phyloP scores from a whole-genome alignment of 305 asterid genomes.

The Solanum hybrid region DNA sequence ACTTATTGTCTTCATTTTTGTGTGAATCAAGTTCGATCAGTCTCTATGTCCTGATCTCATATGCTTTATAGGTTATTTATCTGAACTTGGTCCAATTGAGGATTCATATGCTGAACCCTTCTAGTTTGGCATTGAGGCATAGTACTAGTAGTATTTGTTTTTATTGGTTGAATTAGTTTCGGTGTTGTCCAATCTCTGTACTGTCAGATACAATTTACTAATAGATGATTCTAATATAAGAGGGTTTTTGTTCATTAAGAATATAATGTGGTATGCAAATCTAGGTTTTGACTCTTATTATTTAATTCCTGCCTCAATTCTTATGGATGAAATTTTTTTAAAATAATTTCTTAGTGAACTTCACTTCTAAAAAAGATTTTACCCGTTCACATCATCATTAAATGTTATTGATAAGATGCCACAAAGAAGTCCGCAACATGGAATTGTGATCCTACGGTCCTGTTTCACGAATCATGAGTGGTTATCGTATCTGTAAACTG shows the following conservation, averaged over 20 bases:
- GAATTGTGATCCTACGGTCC: background rate
- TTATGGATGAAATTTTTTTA: background rate
- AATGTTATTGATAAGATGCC: background rate
- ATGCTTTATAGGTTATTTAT: background rate
- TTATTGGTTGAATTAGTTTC: background rate
- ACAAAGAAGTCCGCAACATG: background rate
- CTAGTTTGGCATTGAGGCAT: background rate
- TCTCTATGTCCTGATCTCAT: background rate
- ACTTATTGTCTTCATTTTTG: background rate
- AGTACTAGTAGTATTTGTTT: background rate
- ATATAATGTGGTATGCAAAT: background rate
- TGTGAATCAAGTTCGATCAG: background rate
- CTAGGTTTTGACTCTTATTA: background rate
- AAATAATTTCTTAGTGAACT: background rate
- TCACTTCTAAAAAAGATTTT: background rate
- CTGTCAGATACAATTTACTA: background rate
- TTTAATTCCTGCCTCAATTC: background rate
- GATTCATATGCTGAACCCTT: background rate
- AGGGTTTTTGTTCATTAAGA: background rate
- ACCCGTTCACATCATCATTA: background rate
- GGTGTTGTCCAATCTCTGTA: background rate
- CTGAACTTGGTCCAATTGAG: background rate
- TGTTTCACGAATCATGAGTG: background rate
- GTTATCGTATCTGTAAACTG: background rate
- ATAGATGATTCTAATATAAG: background rate